Conservation (phyloP, 2,329 filamentous ascomycete genomes). For the Diplodia intermedia region DNA sequence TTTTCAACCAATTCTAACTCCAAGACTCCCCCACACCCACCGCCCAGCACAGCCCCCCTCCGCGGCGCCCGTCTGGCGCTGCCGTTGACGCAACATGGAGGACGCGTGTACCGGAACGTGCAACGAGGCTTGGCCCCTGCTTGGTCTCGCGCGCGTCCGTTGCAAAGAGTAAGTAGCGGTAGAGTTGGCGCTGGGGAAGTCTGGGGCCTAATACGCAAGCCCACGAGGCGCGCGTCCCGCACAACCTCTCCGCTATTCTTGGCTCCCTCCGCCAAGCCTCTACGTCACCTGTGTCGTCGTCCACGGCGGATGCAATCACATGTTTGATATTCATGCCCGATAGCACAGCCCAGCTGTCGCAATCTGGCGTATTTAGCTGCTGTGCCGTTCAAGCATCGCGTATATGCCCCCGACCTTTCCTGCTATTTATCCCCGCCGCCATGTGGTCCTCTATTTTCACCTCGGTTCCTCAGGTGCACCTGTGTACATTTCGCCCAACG, state of each 20-base stretch:
- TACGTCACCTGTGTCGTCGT: slow-evolving; percentile 1
- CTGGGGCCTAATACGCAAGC: slow-evolving; percentile 14
- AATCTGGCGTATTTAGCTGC: background rate
- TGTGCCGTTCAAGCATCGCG: slow-evolving; percentile 5
- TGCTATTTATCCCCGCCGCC: background rate
- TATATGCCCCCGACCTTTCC: background rate
- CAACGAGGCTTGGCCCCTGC: slow-evolving; percentile 26
- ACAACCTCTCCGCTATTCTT: slow-evolving; percentile 12
- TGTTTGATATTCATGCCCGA: background rate
- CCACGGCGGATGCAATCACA: background rate
- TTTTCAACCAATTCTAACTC: background rate
- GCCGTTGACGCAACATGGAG: slow-evolving; percentile 29
- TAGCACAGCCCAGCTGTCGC: slow-evolving; percentile 14
- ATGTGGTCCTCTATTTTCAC: slow-evolving; percentile 13
- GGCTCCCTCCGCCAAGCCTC: slow-evolving; percentile 10
- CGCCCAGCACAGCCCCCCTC: slow-evolving; percentile 27
- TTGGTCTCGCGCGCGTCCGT: slow-evolving; percentile 9
- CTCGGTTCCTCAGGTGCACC: background rate
- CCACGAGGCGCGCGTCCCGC: slow-evolving; percentile 1
- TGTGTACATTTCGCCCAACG: slow-evolving; percentile 14
- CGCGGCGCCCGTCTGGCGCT: slow-evolving; percentile 6
- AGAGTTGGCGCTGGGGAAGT: background rate
- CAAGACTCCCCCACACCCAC: slow-evolving; percentile 9
- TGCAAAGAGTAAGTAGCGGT: background rate
- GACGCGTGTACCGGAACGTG: slow-evolving; percentile 28